These are phyloP conservation scores for Apiospora saccharicola DNA, from an alignment of 2,329 filamentous ascomycete species.

Conservation along the genomic window DNA sequence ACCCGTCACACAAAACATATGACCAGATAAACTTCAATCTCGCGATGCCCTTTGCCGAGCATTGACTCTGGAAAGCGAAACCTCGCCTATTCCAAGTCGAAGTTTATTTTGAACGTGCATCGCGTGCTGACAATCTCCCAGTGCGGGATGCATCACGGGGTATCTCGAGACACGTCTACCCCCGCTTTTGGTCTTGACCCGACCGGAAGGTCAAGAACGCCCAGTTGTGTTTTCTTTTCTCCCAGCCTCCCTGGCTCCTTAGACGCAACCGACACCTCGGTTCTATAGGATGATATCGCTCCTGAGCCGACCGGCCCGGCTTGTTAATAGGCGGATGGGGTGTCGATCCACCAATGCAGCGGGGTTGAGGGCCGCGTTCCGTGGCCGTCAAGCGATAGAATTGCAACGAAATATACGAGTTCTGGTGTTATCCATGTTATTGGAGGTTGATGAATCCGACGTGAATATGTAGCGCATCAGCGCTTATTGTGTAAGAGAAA, in stretches of 20 bases:
- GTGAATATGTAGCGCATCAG: background rate
- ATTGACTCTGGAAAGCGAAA: background rate
- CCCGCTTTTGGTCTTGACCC: background rate
- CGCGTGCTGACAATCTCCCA: background rate
- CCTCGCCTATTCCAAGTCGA: background rate
- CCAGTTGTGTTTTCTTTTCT: background rate
- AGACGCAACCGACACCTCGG: background rate
- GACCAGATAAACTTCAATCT: background rate
- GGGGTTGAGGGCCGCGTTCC: slow-evolving; percentile 28
- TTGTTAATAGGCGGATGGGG: slow-evolving; percentile 6
- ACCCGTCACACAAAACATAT: background rate
- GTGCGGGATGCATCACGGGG: background rate
- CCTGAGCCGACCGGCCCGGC: slow-evolving; percentile 24
- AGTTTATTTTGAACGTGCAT: background rate
- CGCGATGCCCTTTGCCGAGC: background rate
- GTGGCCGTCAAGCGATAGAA: background rate
- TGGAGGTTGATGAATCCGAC: background rate
- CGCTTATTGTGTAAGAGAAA: background rate
- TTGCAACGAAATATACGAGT: background rate
- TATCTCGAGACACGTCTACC: background rate
- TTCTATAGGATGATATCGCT: background rate
- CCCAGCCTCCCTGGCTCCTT: slow-evolving; percentile 4
- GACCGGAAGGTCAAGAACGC: background rate
- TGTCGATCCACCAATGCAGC: slow-evolving; percentile 20
- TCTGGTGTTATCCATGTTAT: background rate